Evolutionary conservation across 495 filamentous ascomycete genomes (phyloP), one percentile per base, ranked within the genome.

Genomic region (Penicillium robsamsonii): DNA sequence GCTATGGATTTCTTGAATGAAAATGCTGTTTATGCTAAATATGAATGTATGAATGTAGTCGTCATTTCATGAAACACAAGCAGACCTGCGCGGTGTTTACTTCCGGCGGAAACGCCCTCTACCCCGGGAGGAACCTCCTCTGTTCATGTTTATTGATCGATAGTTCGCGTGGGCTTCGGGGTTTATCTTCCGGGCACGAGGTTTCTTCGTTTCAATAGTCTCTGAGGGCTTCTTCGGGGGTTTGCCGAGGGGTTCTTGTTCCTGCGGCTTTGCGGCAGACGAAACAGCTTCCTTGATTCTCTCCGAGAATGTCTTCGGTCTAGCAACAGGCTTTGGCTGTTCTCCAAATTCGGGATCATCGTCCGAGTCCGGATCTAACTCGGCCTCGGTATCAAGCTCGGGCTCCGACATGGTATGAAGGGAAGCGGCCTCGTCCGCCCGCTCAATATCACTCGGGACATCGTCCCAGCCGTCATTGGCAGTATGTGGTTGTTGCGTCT

Each of bases 151-250:
- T 59, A 96, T 69, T 42, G 84, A 81, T 56, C 88, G 83, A 69
- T 91, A 96, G 63, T 96, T 96, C 22, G 88, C 82, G 73, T 92
- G 85, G 3, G 91, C 88, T 46, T 85, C 72, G 5, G 87, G 85
- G 52, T 84, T 88, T 46, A 91, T 76, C 72, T 89, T 96, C 57
- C 83, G 81, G 22, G 69, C 74, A 15, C 72, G 72, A 59, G 81
- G 84, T 66, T 85, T 85, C 22, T 85, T 79, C 51, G 76, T 79
- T 48, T 62, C 50, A 13, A 62, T 49, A 17, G 63, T 59, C 20
- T 41, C 51, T 8, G 46, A 52, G 12, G 62, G 63, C 9, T 56
- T 53, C 47, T 72, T 76, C 33, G 63, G 67, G 22, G 70, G 67
- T 15, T 62, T 63, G 9, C 58, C 58, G 13, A 64, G 58, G 22